A percentile compares a stretch with the other conserved stretches of the same genome.
Evolutionary conservation across 768 basidiomycete species (phyloP).

Genomic region (Suillus spraguei): DNA sequence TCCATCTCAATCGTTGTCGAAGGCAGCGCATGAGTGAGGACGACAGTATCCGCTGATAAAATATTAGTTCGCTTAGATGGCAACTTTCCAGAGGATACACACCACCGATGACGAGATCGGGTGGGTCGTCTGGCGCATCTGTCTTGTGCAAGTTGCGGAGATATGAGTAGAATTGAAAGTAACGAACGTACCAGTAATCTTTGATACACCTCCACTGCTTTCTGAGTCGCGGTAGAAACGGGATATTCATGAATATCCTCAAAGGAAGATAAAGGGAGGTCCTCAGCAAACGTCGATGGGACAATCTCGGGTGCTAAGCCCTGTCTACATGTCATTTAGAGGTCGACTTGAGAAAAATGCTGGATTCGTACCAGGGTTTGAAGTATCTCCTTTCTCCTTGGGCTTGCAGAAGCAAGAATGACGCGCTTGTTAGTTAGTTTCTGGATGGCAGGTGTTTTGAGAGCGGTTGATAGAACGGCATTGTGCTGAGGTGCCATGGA

Average conservation of each 20-base stretch:
- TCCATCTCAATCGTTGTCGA: slow-evolving; percentile 50
- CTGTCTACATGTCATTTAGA: slow-evolving; percentile 29
- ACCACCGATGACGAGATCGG: slow-evolving; percentile 84
- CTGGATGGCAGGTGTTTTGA: slow-evolving; percentile 59
- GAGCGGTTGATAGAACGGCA: slow-evolving; percentile 61
- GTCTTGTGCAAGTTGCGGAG: slow-evolving; percentile 28
- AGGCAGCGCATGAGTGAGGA: slow-evolving; percentile 76
- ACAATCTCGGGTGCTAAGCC: slow-evolving; percentile 71
- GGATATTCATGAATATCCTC: slow-evolving; percentile 75
- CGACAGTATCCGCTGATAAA: slow-evolving; percentile 86
- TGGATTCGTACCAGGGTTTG: slow-evolving; percentile 63
- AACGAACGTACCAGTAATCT: slow-evolving; percentile 61
- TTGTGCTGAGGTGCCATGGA: slow-evolving; percentile 43
- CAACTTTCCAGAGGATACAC: slow-evolving; percentile 15
- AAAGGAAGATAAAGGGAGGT: slow-evolving; percentile 68
- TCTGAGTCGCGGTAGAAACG: slow-evolving; percentile 72
- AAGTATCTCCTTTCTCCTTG: slow-evolving; percentile 83
- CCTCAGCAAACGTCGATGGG: slow-evolving; percentile 80
- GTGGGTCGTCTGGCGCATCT: slow-evolving; percentile 64
- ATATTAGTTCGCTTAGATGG: slow-evolving; percentile 6
- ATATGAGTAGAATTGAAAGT: not conserved
- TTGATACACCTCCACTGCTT: slow-evolving; percentile 88
- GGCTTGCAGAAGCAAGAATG: slow-evolving; percentile 85
- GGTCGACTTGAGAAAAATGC: not conserved
- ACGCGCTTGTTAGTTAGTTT: slow-evolving; percentile 78